Percentiles rank a stretch among this genome's conserved stretches.
Conservation (phyloP, 1,139 yeast genomes). For the Scheffersomyces cryptocercus region DNA sequence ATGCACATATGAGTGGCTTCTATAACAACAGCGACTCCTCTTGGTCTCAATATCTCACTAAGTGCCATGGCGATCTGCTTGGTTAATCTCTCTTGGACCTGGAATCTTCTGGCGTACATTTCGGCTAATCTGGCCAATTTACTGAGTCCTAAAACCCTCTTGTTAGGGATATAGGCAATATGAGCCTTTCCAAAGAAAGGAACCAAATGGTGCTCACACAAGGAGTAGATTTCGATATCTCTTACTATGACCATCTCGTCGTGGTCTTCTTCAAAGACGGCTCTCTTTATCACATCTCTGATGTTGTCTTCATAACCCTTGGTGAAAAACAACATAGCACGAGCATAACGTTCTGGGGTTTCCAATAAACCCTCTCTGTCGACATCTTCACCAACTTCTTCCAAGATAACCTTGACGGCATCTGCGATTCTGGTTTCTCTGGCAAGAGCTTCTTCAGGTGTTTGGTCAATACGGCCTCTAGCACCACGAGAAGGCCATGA, state of each 20-base stretch:
- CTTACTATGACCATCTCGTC: constrained; percentile 98
- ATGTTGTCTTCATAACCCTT: constrained; percentile 95
- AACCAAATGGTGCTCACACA: constrained; percentile 96
- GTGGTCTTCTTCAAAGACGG: constrained; percentile 97
- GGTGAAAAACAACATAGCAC: constrained; percentile 94
- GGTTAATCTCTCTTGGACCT: constrained; percentile 94
- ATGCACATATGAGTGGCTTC: constrained; percentile 99
- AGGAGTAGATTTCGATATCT: constrained; percentile 87
- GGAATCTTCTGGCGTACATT: constrained; percentile 92
- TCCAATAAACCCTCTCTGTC: constrained; percentile 86
- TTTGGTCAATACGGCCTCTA: constrained; percentile 66
- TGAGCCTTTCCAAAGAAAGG: constrained; percentile 97
- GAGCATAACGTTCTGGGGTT: constrained; percentile 94
- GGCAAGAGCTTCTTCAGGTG: constrained; percentile 56
- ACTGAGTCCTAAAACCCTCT: constrained; percentile 89
- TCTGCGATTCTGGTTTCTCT: constrained; percentile 77
- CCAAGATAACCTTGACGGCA: constrained; percentile 80
- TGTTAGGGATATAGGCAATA: constrained; percentile 94
- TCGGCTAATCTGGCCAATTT: constrained; percentile 95
- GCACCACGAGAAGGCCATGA: constrained; percentile 97
- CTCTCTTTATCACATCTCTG: constrained; percentile 86
- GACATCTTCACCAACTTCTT: constrained; percentile 90
- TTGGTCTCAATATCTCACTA: constrained; percentile 84
- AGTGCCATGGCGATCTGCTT: constrained; percentile 97
- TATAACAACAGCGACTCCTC: constrained; percentile 97